Conservation (phyloP, 768 basidiomycete genomes). For the Tubosaeta sp. region DNA sequence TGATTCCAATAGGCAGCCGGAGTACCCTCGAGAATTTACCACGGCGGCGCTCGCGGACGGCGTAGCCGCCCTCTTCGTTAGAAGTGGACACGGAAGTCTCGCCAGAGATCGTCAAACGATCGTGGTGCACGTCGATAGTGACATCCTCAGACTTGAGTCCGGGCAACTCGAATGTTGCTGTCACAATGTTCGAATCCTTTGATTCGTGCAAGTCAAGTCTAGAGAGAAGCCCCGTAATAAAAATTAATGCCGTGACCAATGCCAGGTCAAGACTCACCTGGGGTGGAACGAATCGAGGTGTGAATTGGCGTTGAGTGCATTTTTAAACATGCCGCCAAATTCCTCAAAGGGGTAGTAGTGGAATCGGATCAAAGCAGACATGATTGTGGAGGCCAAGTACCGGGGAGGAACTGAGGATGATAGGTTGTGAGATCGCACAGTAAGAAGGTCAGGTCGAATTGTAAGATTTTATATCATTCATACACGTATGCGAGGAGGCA, state of each 20-base stretch:
- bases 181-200: constrained; percentile 37
- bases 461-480: too few species aligned
- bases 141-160: constrained; percentile 37
- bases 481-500: too few species aligned
- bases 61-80: constrained; percentile 37
- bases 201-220: constrained; percentile 47
- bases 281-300: constrained; percentile 10
- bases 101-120: constrained; percentile 44
- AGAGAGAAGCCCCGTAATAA: neutral
- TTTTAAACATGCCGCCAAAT: too few species aligned
- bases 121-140: constrained; percentile 40
- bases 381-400: too few species aligned
- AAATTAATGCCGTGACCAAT: neutral
- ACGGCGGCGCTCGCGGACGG: constrained; percentile 40
- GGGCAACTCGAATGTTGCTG: constrained; percentile 50
- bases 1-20: constrained; percentile 41
- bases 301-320: too few species aligned
- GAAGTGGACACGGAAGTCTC: constrained; percentile 35
- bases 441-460: too few species aligned
- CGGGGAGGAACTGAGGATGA: too few species aligned
- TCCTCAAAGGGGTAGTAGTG: too few species aligned
- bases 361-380: too few species aligned
- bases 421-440: too few species aligned
- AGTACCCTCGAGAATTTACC: constrained; percentile 43
- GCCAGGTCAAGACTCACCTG: constrained; percentile 6